Conservation (phyloP, 768 basidiomycete species). For the Coprinopsis marcescibilis region DNA sequence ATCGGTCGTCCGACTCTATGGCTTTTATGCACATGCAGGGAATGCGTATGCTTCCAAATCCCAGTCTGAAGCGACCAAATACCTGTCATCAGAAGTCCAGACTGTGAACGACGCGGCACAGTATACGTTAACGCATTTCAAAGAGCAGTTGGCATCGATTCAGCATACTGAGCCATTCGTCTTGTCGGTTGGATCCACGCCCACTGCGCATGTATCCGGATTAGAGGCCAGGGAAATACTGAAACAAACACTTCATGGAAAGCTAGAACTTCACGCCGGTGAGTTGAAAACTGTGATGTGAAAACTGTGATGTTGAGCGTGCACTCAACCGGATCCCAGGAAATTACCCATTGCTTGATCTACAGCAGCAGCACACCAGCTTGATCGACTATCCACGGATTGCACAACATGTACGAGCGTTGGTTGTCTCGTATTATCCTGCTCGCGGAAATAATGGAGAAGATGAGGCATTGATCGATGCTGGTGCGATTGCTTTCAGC, state of each 20-base stretch:
- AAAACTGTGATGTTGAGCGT: no score
- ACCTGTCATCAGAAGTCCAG: slow-evolving; percentile 64
- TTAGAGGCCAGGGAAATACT: slow-evolving; percentile 41
- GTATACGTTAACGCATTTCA: slow-evolving; percentile 44
- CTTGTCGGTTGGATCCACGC: slow-evolving; percentile 82
- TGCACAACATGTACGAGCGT: slow-evolving; percentile 63
- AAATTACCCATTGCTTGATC: slow-evolving; percentile 79
- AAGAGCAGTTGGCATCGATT: slow-evolving; percentile 25
- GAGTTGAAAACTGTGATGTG: slow-evolving; percentile 9
- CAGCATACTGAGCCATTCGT: slow-evolving; percentile 49
- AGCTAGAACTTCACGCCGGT: slow-evolving; percentile 76
- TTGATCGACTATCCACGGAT: slow-evolving; percentile 52
- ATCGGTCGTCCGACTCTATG: slow-evolving; percentile 56
- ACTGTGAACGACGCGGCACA: slow-evolving; percentile 63
- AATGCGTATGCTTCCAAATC: slow-evolving; percentile 75
- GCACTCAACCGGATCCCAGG: no score
- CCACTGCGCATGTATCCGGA: slow-evolving; percentile 76
- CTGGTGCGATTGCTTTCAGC: slow-evolving; percentile 81
- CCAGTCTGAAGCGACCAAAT: slow-evolving; percentile 54
- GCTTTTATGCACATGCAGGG: slow-evolving; percentile 81
- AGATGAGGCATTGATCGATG: slow-evolving; percentile 78
- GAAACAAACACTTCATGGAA: slow-evolving; percentile 46
- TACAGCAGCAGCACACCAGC: slow-evolving; percentile 76
- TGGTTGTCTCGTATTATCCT: slow-evolving; percentile 77
- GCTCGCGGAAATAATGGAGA: slow-evolving; percentile 52